Base-by-base conservation (phyloP, 441 rosid species). In the Erodium moschatum region DNA sequence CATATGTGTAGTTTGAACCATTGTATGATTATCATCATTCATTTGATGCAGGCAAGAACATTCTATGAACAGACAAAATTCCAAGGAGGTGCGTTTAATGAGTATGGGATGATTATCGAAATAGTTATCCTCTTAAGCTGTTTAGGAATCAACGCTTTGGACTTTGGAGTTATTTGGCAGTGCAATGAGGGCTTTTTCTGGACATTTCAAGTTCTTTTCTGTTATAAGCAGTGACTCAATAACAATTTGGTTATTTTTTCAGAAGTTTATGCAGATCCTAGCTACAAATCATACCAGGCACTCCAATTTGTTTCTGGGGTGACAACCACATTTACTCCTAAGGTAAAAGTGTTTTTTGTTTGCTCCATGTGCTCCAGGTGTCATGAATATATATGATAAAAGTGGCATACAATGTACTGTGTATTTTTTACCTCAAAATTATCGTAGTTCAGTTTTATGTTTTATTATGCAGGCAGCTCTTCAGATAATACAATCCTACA, bases 181-280 rank as follows among this genome's bases (percentile, higher is more conserved):
- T 40, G 46, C 46, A 40, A 40, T 8, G 46, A 40, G 46, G 11
- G 11, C 46, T 40, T 40, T 40, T 6, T 40, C 46, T 40, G 46
- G 0, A 9, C 50, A 44, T 10, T 44, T 44, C 50, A 10, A 44
- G 50, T 44, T 44, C n/a, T 44, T 12, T 44, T 44, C 0, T 44
- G 50, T 44, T 10, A 44, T 44, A 13, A 5, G 2, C n/a, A 16
- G 16, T 61, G 48, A 64, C 35, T 29, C 65, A 65, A 46, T 71
- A 38, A 72, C 20, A 35, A 1, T n/a, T 20, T 54, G 67, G 62
- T 66, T 69, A 40, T 67, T 63, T 66, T 16, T 74, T 67, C 87
- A 91, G 98, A 89, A 85, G 96, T 93, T n/a, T 93, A 93, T 78
- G 97, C 97, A 46, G 98, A 93, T 85, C 96, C 96, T 46, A 83